These are phyloP conservation scores for Boletus insuetus DNA, from an alignment of 768 basidiomycete genomes.

Conservation along the genomic window DNA sequence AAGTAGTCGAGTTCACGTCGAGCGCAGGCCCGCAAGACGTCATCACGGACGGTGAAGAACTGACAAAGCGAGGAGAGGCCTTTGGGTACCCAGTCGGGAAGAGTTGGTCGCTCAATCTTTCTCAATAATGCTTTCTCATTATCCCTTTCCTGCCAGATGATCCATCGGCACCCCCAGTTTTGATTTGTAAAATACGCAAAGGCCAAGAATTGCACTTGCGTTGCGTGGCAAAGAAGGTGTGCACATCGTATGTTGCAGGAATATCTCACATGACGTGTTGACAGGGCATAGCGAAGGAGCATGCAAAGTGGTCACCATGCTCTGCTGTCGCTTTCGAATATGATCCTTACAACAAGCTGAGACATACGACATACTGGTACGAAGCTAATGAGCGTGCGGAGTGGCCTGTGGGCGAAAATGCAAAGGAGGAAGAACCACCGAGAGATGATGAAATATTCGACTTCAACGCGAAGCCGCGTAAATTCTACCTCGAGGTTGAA, in stretches of 20 bases:
- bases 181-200: slow-evolving; percentile 90
- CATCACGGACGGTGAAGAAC: slow-evolving; percentile 56
- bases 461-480: slow-evolving; percentile 80
- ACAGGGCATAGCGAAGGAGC: slow-evolving; percentile 98
- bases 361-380: slow-evolving; percentile 95
- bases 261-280: neutral
- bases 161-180: slow-evolving; percentile 58
- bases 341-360: slow-evolving; percentile 94
- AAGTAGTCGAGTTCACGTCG: slow-evolving; percentile 45
- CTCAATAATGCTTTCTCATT: slow-evolving; percentile 4
- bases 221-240: slow-evolving; percentile 93
- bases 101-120: slow-evolving; percentile 43
- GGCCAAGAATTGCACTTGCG: slow-evolving; percentile 85
- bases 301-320: slow-evolving; percentile 98
- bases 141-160: slow-evolving; percentile 46
- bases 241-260: slow-evolving; percentile 9
- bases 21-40: slow-evolving; percentile 37
- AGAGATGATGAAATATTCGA: slow-evolving; percentile 85
- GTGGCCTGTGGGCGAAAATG: slow-evolving; percentile 92
- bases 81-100: slow-evolving; percentile 88
- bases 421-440: slow-evolving; percentile 75
- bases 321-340: slow-evolving; percentile 96
- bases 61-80: slow-evolving; percentile 65
- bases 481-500: slow-evolving; percentile 95
- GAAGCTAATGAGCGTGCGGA: slow-evolving; percentile 78